A percentile compares a stretch with the other conserved stretches of the same genome.
Evolutionary conservation across 345 rosid species (phyloP).

Genomic region (Syzygium aromaticum): DNA sequence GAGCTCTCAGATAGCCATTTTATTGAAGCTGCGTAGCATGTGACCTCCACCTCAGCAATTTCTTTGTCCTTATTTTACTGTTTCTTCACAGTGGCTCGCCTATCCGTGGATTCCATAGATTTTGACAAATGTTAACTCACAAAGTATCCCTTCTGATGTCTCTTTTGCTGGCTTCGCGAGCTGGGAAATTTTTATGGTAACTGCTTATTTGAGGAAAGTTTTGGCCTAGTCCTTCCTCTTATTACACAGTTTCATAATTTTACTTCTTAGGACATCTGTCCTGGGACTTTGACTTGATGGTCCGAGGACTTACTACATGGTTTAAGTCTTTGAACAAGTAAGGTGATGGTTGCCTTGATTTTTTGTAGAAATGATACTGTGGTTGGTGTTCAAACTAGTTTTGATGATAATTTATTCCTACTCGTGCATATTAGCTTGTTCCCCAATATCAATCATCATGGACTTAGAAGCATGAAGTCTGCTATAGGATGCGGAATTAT

Average conservation of each 20-base stretch:
- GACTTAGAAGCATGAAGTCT: neutral
- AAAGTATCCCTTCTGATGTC: neutral
- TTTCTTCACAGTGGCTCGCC: neutral
- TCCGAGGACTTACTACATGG: neutral
- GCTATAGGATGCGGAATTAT: neutral
- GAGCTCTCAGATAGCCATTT: slow-evolving; percentile 12
- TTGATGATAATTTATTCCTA: neutral
- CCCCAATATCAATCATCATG: neutral
- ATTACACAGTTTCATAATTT: neutral
- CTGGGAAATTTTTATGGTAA: neutral
- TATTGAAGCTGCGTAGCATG: slow-evolving; percentile 9
- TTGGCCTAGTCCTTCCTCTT: neutral
- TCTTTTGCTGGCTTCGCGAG: neutral
- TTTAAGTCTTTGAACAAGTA: neutral
- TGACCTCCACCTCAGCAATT: neutral
- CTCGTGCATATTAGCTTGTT: neutral
- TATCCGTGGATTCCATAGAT: neutral
- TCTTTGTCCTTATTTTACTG: neutral
- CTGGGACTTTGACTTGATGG: neutral
- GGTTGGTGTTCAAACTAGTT: neutral
- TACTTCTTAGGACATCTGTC: neutral
- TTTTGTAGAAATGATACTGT: neutral
- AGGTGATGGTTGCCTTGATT: neutral
- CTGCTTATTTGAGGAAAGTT: neutral
- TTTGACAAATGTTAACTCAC: neutral